Evolutionary conservation across 257 asterid species (phyloP).

Genomic region (Salvia splendens): DNA sequence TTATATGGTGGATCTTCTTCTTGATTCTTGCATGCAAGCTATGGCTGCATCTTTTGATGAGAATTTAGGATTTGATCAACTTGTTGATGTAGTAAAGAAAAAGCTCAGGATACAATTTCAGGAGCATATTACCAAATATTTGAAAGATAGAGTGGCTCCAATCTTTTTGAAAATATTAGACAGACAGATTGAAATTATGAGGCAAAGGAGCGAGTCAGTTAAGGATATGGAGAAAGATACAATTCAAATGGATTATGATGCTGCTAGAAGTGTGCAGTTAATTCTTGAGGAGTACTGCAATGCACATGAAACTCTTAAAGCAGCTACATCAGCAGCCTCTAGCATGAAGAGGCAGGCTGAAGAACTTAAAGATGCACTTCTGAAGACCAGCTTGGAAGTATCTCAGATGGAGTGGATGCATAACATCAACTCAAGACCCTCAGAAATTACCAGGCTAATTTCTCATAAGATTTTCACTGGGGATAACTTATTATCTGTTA

Average conservation of each 20-base stretch:
- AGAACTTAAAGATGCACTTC: constrained; percentile 76
- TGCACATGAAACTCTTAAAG: constrained; percentile 85
- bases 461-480: constrained; percentile 58
- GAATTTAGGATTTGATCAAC: constrained; percentile 84
- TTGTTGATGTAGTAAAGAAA: constrained; percentile 72
- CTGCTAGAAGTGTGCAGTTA: constrained; percentile 56
- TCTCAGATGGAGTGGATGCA: constrained; percentile 94
- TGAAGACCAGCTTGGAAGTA: constrained; percentile 76
- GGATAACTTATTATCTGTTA: constrained; percentile 61
- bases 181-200: constrained; percentile 59
- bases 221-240: constrained; percentile 47
- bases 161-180: constrained; percentile 61
- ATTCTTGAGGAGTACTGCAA: constrained; percentile 90
- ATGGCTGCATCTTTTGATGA: constrained; percentile 71
- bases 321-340: constrained; percentile 83
- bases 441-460: constrained; percentile 60
- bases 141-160: constrained; percentile 79
- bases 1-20: constrained; percentile 75
- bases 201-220: constrained; percentile 49
- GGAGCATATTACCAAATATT: constrained; percentile 70
- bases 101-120: constrained; percentile 65
- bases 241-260: constrained; percentile 40
- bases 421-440: constrained; percentile 58
- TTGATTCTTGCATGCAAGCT: constrained; percentile 75
- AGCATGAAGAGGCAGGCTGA: constrained; percentile 75